Percentiles rank a stretch among this genome's conserved stretches.
These are phyloP conservation scores for Mycena leptocephala DNA, from an alignment of 768 basidiomycete genomes.

Conservation along the genomic window DNA sequence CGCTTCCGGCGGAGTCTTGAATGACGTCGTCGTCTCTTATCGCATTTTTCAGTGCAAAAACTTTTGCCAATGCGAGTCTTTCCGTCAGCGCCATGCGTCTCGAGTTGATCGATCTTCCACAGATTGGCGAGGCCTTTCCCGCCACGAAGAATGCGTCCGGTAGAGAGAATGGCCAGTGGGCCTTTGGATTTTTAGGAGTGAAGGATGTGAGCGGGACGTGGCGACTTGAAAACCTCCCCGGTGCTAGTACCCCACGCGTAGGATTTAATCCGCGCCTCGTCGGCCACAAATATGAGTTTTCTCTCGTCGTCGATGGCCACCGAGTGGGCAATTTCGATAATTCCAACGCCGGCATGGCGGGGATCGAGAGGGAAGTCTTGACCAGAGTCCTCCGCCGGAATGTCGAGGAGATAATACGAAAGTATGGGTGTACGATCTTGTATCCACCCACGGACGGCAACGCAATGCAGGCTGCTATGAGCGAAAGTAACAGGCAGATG, in stretches of 20 bases:
- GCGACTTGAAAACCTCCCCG: conserved; percentile 1
- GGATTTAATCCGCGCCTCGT: conserved; percentile 54
- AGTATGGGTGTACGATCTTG: conserved; percentile 6
- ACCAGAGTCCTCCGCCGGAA: background rate
- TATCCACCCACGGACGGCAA: conserved; percentile 14
- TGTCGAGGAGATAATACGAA: conserved; percentile 20
- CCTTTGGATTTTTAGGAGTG: conserved; percentile 41
- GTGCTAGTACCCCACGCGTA: conserved; percentile 47
- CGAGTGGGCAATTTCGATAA: background rate
- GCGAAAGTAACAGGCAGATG: background rate
- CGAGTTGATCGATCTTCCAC: conserved; percentile 55
- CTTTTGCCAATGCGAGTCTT: conserved; percentile 40
- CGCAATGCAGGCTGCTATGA: background rate
- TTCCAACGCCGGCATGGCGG: background rate
- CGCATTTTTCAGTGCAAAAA: background rate
- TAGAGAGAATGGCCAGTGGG: conserved; percentile 48
- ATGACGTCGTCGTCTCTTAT: conserved; percentile 45
- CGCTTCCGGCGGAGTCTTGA: conserved; percentile 47
- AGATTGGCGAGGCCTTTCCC: conserved; percentile 51
- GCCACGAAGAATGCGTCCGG: conserved; percentile 49
- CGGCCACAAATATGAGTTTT: conserved; percentile 56
- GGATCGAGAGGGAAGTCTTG: background rate
- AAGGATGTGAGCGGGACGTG: conserved; percentile 52
- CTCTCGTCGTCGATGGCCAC: conserved; percentile 4
- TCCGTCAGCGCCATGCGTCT: conserved; percentile 47